Evolutionary conservation across 345 rosid genomes (phyloP).

Genomic region (Dipteronia dyeriana): DNA sequence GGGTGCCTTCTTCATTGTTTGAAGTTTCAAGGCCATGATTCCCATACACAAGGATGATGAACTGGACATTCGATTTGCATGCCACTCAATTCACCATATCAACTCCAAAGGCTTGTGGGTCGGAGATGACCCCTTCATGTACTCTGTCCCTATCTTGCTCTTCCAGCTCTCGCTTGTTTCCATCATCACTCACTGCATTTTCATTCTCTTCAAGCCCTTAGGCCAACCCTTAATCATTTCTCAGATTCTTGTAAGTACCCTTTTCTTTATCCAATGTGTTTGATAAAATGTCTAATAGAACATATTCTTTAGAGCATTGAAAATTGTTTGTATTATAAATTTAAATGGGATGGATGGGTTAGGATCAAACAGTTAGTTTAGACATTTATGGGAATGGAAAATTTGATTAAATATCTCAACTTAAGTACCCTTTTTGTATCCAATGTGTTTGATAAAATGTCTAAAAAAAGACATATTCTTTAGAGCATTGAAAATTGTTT

Average conservation of each 20-base stretch:
- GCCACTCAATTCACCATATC: background rate
- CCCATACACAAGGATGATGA: background rate
- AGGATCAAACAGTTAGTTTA: no score
- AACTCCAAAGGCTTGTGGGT: conserved; percentile 29
- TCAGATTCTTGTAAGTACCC: conserved; percentile 31
- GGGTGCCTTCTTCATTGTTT: background rate
- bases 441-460: no score
- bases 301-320: no score
- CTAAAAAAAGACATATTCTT: no score
- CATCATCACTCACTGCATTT: conserved; percentile 21
- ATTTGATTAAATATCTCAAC: no score
- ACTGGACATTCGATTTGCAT: background rate
- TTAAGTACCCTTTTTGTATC: no score
- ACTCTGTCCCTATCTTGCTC: conserved; percentile 28
- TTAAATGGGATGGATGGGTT: no score
- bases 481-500: no score
- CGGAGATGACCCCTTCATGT: conserved; percentile 32
- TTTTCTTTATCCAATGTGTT: background rate
- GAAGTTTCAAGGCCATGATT: background rate
- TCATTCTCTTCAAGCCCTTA: conserved; percentile 28
- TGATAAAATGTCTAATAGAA: no score
- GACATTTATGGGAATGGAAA: no score
- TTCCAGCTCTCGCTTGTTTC: conserved; percentile 29
- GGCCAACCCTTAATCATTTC: conserved; percentile 28
- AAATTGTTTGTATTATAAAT: no score